Conservation (phyloP, 345 rosid genomes). For the Gossypium thurberi region DNA sequence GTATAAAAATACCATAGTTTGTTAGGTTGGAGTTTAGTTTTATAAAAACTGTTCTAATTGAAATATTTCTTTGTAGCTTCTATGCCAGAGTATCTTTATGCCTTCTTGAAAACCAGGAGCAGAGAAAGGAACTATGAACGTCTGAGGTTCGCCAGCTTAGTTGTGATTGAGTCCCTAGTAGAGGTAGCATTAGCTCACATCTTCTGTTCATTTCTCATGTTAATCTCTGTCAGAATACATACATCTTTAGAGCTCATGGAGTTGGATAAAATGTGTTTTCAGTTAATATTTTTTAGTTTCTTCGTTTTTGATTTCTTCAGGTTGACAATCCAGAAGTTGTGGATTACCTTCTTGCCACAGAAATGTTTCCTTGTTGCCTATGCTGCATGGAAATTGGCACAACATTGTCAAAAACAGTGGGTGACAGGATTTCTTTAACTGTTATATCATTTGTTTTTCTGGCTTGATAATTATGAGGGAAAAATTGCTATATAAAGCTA, state of each 20-base stretch:
- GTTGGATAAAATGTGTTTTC: background rate
- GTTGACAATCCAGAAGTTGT: conserved; percentile 34
- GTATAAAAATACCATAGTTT: too few species aligned
- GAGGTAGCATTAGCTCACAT: conserved; percentile 31
- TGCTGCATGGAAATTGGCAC: conserved; percentile 41
- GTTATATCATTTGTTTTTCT: background rate
- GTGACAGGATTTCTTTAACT: conserved; percentile 11
- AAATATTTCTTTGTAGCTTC: conserved; percentile 31
- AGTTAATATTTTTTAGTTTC: background rate
- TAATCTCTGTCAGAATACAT: background rate
- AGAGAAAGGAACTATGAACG: too few species aligned
- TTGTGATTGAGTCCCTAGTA: conserved; percentile 52
- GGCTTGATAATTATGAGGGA: too few species aligned
- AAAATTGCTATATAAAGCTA: too few species aligned
- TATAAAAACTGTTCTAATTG: conserved; percentile 9
- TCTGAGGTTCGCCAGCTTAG: conserved; percentile 45
- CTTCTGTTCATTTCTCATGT: background rate
- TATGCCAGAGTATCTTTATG: too few species aligned
- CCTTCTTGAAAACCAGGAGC: too few species aligned
- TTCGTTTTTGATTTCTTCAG: conserved; percentile 24
- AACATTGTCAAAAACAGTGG: conserved; percentile 45
- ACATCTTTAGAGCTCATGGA: background rate
- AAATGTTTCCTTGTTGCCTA: conserved; percentile 45
- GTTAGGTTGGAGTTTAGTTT: background rate
- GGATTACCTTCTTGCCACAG: conserved; percentile 30